Base-by-base conservation (phyloP, 192 early-diverging fungal genomes). In the Phycomyces nitens region DNA sequence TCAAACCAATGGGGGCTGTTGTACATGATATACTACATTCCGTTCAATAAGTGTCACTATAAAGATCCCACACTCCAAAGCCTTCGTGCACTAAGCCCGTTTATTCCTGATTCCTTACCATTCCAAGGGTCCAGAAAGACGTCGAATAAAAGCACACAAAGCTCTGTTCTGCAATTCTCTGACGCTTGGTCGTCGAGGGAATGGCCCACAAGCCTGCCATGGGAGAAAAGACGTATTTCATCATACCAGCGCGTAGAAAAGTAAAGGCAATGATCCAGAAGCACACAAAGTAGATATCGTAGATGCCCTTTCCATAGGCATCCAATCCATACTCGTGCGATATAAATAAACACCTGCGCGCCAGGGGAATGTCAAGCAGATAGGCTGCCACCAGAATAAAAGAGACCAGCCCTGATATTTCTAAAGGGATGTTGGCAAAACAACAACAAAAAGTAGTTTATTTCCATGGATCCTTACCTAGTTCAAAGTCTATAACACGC, bases 131-230 rank as follows among this genome's bases (percentile, higher is more conserved):
- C 76, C 83, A 83, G 16, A 87, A 90, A 12, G 82, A 34, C 15
- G 76, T 58, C 66, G 88, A 90, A 76, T 86, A 90, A 5, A 86
- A 60, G 10, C 83, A 74, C 29, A 80, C 77, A 77, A 87, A 92
- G 9, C 86, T 84, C 54, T 92, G 88, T 66, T 92, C 90, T 53
- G 84, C 82, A 43, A 92, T 83, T 53, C 88, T 84, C 63, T 62
- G 76, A 58, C 65, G 65, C 29, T 74, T 77, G 43, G 21, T 53
- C 14, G 66, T 52, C 18, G 65, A 64, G 43, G 66, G 68, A 34
- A 82, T 75, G 10, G 80, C 72, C 21, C 65, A 44, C 0, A 44
- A n/a, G 61, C 68, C 71, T 57, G 71, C 79, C 15, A 82, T 11
- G 9, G 83, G 82, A 34, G 52, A 70, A 29, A 82, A 71, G 47